Base-by-base conservation (phyloP, 495 filamentous ascomycete species). In the Chaetomidium leptoderma region DNA sequence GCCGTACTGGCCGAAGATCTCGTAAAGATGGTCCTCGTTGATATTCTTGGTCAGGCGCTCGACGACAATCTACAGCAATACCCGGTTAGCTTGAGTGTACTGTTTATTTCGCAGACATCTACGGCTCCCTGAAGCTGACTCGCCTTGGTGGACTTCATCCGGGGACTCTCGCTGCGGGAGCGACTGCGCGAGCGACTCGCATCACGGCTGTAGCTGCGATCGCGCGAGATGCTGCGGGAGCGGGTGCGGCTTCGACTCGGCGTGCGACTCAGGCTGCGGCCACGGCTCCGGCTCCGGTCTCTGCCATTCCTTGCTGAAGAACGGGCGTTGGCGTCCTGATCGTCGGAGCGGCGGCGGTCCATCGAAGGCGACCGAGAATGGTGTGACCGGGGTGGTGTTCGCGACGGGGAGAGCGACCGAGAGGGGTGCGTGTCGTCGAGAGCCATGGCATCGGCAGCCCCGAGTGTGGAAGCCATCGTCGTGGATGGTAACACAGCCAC, bases 41-140 rank as follows among this genome's bases (percentile, higher is more conserved):
- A 99, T 85, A 68, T 97, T 99, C 67, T 95, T 96, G 5, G 92
- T 95, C 63, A 98, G 80, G 67, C 93, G 95, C 74, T 98, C 95
- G 32, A 97, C 86, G 16, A 97, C 90, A 58, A 98, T 91, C 90
- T 97, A 64, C 4, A 55, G 19, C 21, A 33, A 32, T 39, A n/a
- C 6, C 13, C 10, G 39, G 35, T 50, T 13, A 46, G 53, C 24
- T n/a, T 24, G 14, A 26, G 3, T 26, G 32, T 11, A 3, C 21
- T 1, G 11, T 3, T n/a, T 14, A 17, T 4, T 16, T 39, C 13
- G 3, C 17, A 9, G 2, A 3, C 0, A 17, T n/a, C 13, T 24
- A 3, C 21, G 0, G 33, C n/a, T n/a, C n/a, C n/a, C n/a, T n/a
- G n/a, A n/a, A 13, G 19, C 14, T 35, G 23, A n/a, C 66, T 54